phyloP scores from a whole-genome alignment of 2,329 filamentous ascomycete species.

The Ambrosiella beaveri region DNA sequence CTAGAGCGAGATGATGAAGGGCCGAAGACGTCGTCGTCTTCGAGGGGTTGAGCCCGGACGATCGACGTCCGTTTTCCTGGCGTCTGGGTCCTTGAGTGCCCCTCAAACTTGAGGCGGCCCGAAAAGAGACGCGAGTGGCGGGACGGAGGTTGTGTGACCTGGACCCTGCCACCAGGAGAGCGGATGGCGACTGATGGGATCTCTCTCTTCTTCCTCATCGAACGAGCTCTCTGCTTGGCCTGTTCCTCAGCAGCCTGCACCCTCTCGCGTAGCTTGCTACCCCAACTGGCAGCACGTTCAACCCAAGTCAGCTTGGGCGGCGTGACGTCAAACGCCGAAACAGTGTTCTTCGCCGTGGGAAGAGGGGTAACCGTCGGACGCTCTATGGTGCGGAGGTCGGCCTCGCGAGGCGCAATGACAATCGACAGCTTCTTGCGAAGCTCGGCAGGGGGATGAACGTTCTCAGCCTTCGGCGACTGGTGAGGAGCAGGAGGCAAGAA shows the following conservation, averaged over 20 bases:
- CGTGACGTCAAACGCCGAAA: slow-evolving; percentile 9
- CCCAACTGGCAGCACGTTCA: slow-evolving; percentile 5
- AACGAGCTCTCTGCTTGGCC: too few relatives aligned
- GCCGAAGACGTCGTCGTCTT: background rate
- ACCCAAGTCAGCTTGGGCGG: slow-evolving; percentile 7
- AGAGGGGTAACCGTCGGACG: slow-evolving; percentile 2
- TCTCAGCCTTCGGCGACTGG: too few relatives aligned
- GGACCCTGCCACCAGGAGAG: too few relatives aligned
- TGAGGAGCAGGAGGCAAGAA: too few relatives aligned
- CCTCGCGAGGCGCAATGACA: background rate
- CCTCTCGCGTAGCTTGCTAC: slow-evolving; percentile 5
- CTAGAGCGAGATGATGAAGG: background rate
- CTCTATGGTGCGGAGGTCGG: background rate
- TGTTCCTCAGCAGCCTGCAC: background rate
- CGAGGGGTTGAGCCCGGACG: background rate
- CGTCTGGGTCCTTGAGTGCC: background rate
- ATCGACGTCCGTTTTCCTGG: background rate
- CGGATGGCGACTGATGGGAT: too few relatives aligned
- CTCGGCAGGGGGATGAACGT: too few relatives aligned
- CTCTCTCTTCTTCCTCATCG: too few relatives aligned
- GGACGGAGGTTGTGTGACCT: too few relatives aligned
- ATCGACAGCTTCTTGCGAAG: slow-evolving; percentile 2
- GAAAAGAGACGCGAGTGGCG: too few relatives aligned
- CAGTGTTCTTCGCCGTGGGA: background rate
- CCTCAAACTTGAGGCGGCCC: background rate